These are phyloP conservation scores for Fusarium ramigenum DNA, from an alignment of 2,329 filamentous ascomycete genomes.

Conservation along the genomic window DNA sequence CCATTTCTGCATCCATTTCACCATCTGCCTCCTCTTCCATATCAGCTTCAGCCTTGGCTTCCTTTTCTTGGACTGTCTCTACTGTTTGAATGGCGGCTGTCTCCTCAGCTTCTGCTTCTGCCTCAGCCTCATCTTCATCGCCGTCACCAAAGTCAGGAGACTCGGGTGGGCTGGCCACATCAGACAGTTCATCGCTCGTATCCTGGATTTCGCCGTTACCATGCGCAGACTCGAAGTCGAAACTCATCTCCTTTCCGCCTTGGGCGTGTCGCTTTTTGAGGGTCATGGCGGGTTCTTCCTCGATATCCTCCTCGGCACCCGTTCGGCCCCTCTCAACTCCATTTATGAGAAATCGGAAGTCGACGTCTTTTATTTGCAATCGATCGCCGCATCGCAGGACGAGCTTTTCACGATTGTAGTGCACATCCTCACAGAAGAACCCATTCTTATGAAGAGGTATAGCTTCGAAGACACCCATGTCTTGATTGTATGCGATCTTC, in stretches of 20 bases:
- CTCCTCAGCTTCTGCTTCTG: conserved; percentile 33
- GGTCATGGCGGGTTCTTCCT: conserved; percentile 55
- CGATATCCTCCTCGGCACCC: conserved; percentile 64
- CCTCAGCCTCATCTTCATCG: conserved; percentile 45
- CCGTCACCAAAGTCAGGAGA: conserved; percentile 53
- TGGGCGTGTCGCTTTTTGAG: conserved; percentile 61
- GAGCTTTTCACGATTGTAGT: conserved; percentile 64
- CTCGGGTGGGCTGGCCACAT: conserved; percentile 54
- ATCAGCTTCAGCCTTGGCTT: conserved; percentile 42
- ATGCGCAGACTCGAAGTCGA: conserved; percentile 73
- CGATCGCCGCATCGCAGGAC: conserved; percentile 70
- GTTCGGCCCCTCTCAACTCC: conserved; percentile 66
- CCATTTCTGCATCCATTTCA: conserved; percentile 24
- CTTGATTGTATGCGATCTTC: conserved; percentile 75
- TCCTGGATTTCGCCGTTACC: conserved; percentile 65
- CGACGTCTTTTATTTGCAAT: conserved; percentile 77
- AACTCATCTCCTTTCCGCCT: conserved; percentile 76
- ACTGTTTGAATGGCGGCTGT: conserved; percentile 34
- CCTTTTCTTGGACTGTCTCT: conserved; percentile 43
- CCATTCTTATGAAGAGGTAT: conserved; percentile 71
- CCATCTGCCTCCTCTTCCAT: conserved; percentile 25
- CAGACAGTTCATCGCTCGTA: conserved; percentile 63
- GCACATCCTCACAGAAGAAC: conserved; percentile 71
- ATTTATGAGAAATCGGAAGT: conserved; percentile 75
- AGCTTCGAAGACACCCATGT: conserved; percentile 71